Evolutionary conservation across 1,284 basidiomycete species (phyloP).

Genomic region (Malassezia caprae): DNA sequence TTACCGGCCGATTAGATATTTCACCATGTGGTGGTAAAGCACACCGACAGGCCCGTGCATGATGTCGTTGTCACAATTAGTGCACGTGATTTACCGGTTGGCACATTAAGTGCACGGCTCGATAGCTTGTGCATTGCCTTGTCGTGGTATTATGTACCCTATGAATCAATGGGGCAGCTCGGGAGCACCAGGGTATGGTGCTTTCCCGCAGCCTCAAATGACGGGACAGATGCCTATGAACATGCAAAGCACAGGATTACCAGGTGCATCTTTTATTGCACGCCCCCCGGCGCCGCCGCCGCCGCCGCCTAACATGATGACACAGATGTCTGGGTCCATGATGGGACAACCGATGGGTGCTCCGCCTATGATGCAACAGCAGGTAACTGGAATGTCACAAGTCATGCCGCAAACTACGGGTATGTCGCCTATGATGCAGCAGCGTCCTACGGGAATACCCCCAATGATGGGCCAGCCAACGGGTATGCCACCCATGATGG

Average conservation of each 20-base stretch:
- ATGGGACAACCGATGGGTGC: conserved; percentile 20
- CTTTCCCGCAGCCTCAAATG: conserved; percentile 30
- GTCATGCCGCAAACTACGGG: conserved; percentile 21
- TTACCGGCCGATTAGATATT: conserved; percentile 23
- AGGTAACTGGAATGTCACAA: conserved; percentile 10
- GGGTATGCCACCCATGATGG: conserved; percentile 19
- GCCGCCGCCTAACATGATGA: conserved; percentile 7
- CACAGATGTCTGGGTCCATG: not conserved
- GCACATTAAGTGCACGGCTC: not conserved
- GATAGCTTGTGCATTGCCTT: not conserved
- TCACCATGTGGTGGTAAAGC: conserved; percentile 11
- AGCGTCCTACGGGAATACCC: conserved; percentile 1
- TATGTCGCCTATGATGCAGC: conserved; percentile 19
- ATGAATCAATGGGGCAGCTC: conserved; percentile 37
- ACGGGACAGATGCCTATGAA: conserved; percentile 28
- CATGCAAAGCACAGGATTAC: conserved; percentile 31
- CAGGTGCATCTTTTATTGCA: conserved; percentile 15
- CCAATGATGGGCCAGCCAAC: conserved; percentile 31
- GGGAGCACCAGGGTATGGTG: conserved; percentile 17
- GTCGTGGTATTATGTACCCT: conserved; percentile 26
- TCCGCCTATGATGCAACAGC: conserved; percentile 6
- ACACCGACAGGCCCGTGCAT: not conserved
- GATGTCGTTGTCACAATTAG: not conserved
- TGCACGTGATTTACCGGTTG: conserved; percentile 5
- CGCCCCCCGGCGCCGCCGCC: conserved; percentile 14